Percentiles rank a stretch among this genome's conserved stretches.
phyloP scores from a whole-genome alignment of 352 stramenopile species.

The Elongisporangium senticosum region DNA sequence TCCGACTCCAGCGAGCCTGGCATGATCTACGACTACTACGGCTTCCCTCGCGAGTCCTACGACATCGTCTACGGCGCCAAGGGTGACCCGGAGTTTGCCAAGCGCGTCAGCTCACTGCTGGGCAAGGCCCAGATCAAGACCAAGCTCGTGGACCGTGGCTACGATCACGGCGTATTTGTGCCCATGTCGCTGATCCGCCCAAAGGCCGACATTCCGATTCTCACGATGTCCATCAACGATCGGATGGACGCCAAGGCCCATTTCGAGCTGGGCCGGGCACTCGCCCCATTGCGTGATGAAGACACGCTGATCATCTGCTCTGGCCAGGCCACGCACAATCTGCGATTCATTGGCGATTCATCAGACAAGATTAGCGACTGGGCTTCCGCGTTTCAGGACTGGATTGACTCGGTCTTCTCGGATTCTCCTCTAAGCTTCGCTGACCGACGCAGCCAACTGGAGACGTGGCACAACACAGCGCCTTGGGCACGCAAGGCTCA shows the following conservation, averaged over 20 bases:
- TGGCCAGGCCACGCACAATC: slow-evolving; percentile 40
- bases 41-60: slow-evolving; percentile 85
- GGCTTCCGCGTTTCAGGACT: slow-evolving; percentile 25
- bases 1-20: slow-evolving; percentile 36
- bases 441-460: slow-evolving; percentile 22
- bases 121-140: slow-evolving; percentile 35
- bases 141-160: slow-evolving; percentile 52
- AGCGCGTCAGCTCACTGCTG: slow-evolving; percentile 62
- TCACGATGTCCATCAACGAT: slow-evolving; percentile 65
- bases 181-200: slow-evolving; percentile 87
- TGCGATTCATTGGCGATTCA: slow-evolving; percentile 11
- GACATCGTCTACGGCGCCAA: slow-evolving; percentile 75
- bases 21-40: slow-evolving; percentile 90
- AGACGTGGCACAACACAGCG: slow-evolving; percentile 27
- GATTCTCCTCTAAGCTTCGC: slow-evolving; percentile 19
- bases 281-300: slow-evolving; percentile 48
- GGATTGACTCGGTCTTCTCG: slow-evolving; percentile 22
- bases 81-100: slow-evolving; percentile 63
- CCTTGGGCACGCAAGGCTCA: slow-evolving; percentile 26
- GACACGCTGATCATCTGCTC: slow-evolving; percentile 72
- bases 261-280: slow-evolving; percentile 49
- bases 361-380: slow-evolving; percentile 9
- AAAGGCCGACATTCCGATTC: slow-evolving; percentile 84
- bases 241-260: slow-evolving; percentile 31
- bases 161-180: slow-evolving; percentile 92